These are phyloP conservation scores for Auxenochlorella pyrenoidosa DNA, from an alignment of 139 green algal genomes.

Conservation along the genomic window DNA sequence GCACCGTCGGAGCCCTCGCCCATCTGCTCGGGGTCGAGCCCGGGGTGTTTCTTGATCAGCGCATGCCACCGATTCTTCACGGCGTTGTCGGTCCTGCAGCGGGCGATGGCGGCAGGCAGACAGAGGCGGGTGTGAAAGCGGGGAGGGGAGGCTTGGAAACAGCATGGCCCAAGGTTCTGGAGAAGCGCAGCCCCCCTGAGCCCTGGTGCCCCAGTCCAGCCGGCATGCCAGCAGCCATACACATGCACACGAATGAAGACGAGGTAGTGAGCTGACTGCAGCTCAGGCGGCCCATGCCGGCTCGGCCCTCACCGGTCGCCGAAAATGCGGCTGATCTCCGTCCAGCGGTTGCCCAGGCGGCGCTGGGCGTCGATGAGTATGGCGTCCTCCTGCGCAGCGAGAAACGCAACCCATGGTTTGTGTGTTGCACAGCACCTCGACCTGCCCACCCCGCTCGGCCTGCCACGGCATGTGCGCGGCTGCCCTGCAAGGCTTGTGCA, in stretches of 20 bases:
- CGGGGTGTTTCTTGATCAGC: constrained; percentile 29
- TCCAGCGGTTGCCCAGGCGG: constrained; percentile 59
- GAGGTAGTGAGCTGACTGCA: no score
- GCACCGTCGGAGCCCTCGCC: constrained; percentile 6
- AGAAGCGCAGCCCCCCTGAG: no score
- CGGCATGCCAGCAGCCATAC: no score
- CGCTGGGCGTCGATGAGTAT: constrained; percentile 34
- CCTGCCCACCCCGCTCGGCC: no score
- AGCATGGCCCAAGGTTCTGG: no score
- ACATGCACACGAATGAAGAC: no score
- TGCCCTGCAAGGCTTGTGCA: no score
- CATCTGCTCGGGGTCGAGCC: neutral
- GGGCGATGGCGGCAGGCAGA: neutral
- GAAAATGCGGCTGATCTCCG: constrained; percentile 56
- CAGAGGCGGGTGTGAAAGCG: neutral
- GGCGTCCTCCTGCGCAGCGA: constrained; percentile 15
- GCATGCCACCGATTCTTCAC: constrained; percentile 63
- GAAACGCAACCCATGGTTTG: no score
- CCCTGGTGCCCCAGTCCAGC: no score
- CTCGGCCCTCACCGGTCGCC: constrained; percentile 42
- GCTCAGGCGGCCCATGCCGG: no score
- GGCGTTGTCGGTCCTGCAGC: constrained; percentile 58
- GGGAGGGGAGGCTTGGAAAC: neutral
- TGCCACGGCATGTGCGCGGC: no score
- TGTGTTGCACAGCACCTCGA: no score